Evolutionary conservation across 179 eudicot species (phyloP).

Genomic region (Drosera spatulata): DNA sequence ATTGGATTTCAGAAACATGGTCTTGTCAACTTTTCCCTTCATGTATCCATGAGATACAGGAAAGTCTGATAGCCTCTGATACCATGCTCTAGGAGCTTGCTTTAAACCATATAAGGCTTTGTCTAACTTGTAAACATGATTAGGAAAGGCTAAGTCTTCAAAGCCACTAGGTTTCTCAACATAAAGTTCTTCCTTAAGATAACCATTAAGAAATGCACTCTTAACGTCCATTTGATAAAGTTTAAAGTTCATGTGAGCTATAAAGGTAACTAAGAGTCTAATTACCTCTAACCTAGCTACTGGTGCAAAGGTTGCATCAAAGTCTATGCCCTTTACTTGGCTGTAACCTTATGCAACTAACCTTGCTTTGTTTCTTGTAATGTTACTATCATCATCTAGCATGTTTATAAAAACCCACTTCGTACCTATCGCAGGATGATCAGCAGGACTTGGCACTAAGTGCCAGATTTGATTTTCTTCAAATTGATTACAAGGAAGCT

Average conservation of each 20-base stretch:
- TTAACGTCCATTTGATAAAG: constrained; percentile 2
- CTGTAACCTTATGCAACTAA: constrained; percentile 7
- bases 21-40: constrained; percentile 6
- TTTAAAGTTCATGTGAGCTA: neutral
- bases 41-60: neutral
- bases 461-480: neutral
- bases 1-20: neutral
- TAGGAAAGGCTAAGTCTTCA: no score
- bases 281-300: neutral
- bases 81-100: constrained; percentile 15
- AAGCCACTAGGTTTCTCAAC: no score
- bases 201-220: neutral
- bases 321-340: constrained; percentile 8
- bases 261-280: neutral
- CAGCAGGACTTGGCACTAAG: neutral
- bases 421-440: neutral
- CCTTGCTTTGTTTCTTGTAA: constrained; percentile 5
- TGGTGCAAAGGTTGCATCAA: neutral
- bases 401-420: neutral
- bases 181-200: neutral
- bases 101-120: constrained; percentile 8
- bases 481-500: no score
- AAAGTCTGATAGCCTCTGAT: neutral
- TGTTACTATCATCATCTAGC: constrained; percentile 1
- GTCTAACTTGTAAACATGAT: neutral